Evolutionary conservation across 805 yeast genomes (phyloP).

Genomic region (Candida stauntonica): DNA sequence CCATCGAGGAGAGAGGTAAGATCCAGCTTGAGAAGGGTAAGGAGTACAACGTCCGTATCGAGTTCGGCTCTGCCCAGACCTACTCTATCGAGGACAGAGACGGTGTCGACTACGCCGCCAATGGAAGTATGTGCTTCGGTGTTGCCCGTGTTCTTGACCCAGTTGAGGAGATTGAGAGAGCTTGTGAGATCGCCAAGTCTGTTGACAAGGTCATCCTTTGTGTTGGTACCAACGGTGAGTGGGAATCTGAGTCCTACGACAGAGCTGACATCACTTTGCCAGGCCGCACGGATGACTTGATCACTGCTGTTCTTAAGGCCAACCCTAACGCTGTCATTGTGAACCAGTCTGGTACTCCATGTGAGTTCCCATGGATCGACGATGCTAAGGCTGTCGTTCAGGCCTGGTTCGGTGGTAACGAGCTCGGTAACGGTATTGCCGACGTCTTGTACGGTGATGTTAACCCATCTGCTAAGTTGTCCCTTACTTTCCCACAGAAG

Average conservation of each 20-base stretch:
- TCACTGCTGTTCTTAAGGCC: slow-evolving; percentile 41
- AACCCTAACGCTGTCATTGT: slow-evolving; percentile 51
- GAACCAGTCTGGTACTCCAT: slow-evolving; percentile 60
- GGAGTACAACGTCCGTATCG: slow-evolving; percentile 39
- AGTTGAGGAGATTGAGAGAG: slow-evolving; percentile 32
- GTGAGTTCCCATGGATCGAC: slow-evolving; percentile 50
- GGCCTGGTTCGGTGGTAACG: slow-evolving; percentile 58
- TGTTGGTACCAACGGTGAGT: slow-evolving; percentile 48
- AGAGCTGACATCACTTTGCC: slow-evolving; percentile 49
- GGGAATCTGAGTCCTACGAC: slow-evolving; percentile 61
- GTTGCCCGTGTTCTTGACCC: slow-evolving; percentile 27
- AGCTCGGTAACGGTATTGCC: slow-evolving; percentile 56
- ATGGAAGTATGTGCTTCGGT: slow-evolving; percentile 32
- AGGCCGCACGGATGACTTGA: slow-evolving; percentile 41
- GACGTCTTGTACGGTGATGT: slow-evolving; percentile 51
- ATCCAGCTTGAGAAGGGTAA: slow-evolving; percentile 38
- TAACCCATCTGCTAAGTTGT: slow-evolving; percentile 56
- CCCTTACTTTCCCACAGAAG: slow-evolving; percentile 50
- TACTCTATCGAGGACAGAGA: slow-evolving; percentile 12
- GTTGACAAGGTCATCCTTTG: slow-evolving; percentile 49
- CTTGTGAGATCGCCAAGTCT: slow-evolving; percentile 42
- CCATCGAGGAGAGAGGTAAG: slow-evolving; percentile 40
- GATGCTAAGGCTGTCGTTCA: slow-evolving; percentile 44
- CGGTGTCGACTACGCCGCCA: slow-evolving; percentile 25
- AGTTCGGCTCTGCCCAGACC: slow-evolving; percentile 47